These are phyloP conservation scores for Eragrostis curvula DNA, from an alignment of 176 grass and related monocot genomes.

Conservation along the genomic window DNA sequence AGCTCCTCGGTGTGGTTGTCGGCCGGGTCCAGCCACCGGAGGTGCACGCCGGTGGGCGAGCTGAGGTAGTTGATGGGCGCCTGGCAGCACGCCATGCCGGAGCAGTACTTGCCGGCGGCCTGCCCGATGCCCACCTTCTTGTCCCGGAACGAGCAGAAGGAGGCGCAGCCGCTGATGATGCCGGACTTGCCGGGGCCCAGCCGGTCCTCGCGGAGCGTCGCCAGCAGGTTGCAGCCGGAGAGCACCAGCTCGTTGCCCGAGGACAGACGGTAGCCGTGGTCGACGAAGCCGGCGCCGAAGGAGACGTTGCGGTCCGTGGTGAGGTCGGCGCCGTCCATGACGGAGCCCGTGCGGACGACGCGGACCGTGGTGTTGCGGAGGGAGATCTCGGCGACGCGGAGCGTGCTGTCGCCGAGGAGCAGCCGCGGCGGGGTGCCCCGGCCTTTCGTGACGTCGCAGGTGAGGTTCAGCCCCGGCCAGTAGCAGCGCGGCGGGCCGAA, in stretches of 20 bases:
- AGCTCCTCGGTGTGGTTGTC: neutral
- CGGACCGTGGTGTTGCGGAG: neutral
- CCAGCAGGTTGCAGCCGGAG: constrained; percentile 24
- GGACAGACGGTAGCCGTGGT: constrained; percentile 14
- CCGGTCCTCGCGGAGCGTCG: constrained; percentile 10
- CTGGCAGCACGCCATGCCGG: no score
- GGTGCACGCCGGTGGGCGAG: neutral
- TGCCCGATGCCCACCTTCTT: constrained; percentile 16
- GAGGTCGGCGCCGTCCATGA: constrained; percentile 12
- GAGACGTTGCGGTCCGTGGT: constrained; percentile 18
- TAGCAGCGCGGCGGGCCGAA: constrained; percentile 31
- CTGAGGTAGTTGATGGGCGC: constrained; percentile 9
- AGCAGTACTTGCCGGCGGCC: neutral
- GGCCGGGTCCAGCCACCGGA: neutral
- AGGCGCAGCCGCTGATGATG: constrained; percentile 19
- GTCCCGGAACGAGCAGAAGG: constrained; percentile 25
- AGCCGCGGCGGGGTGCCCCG: neutral
- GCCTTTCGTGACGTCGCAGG: constrained; percentile 38
- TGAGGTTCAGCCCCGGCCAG: constrained; percentile 47
- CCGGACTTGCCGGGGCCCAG: neutral
- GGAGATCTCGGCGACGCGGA: constrained; percentile 43
- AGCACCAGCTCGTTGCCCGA: constrained; percentile 23
- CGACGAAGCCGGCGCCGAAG: constrained; percentile 8
- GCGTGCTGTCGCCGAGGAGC: constrained; percentile 36
- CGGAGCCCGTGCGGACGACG: neutral